phyloP scores from a whole-genome alignment of 2,329 filamentous ascomycete genomes.

The Didymella keratinophila region DNA sequence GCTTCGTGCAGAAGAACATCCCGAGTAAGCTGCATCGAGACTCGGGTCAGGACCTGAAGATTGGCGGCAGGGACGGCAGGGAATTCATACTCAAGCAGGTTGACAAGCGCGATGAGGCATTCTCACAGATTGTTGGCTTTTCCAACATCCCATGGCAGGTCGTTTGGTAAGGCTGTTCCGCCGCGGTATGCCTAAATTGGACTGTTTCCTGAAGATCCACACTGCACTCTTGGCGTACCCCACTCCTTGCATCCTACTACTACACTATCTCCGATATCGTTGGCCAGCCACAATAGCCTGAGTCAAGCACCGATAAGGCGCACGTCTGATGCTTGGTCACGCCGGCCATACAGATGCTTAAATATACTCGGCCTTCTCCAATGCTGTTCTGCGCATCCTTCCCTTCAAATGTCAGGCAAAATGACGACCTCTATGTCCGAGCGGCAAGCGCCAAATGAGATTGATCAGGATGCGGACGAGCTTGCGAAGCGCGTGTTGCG shows the following conservation, averaged over 20 bases:
- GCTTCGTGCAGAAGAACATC: conserved; percentile 29
- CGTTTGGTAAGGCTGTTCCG: conserved; percentile 31
- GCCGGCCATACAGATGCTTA: conserved; percentile 3
- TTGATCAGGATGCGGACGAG: conserved; percentile 11
- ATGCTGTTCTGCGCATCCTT: background rate
- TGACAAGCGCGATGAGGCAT: conserved; percentile 39
- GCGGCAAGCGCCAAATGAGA: background rate
- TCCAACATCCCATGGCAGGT: conserved; percentile 41
- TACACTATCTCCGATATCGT: conserved; percentile 23
- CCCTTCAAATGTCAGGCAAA: background rate
- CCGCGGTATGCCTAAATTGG: conserved; percentile 3
- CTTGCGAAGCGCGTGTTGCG: conserved; percentile 54
- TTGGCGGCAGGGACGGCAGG: conserved; percentile 20
- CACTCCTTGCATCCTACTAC: conserved; percentile 4
- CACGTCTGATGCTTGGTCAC: conserved; percentile 15
- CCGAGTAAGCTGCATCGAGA: conserved; percentile 26
- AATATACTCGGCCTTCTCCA: background rate
- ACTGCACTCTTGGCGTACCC: conserved; percentile 10
- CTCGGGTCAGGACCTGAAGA: conserved; percentile 33
- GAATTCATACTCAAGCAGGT: conserved; percentile 32
- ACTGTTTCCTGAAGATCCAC: conserved; percentile 5
- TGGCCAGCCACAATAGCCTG: background rate
- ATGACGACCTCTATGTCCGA: conserved; percentile 2
- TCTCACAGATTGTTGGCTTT: conserved; percentile 45
- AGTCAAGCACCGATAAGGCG: conserved; percentile 22